Percentiles rank a stretch among this genome's conserved stretches.
These are phyloP conservation scores for Enterospora canceri DNA, from an alignment of 371 early-diverging fungal genomes.

Conservation along the genomic window DNA sequence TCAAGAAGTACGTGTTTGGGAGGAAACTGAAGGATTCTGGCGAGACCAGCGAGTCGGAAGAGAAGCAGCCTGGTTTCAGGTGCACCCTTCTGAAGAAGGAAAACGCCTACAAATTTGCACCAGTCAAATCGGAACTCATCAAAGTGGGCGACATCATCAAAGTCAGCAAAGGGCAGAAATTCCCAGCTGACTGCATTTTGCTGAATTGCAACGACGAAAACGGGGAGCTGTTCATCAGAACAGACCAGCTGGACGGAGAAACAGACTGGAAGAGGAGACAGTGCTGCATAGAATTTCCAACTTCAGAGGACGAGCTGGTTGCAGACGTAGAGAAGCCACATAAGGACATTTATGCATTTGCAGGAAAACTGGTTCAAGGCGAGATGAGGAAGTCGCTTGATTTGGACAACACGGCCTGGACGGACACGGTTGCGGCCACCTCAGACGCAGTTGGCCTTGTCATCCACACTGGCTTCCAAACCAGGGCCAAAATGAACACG, in stretches of 20 bases:
- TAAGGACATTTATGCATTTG: constrained; percentile 84
- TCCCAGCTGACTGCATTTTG: constrained; percentile 70
- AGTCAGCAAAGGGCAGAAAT: constrained; percentile 74
- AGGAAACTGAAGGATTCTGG: not conserved
- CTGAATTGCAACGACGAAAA: constrained; percentile 67
- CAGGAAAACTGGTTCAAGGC: constrained; percentile 63
- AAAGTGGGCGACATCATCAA: constrained; percentile 79
- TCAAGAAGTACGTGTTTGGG: constrained; percentile 10
- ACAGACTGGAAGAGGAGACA: constrained; percentile 88
- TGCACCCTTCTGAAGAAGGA: not conserved
- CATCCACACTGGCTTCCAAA: constrained; percentile 87
- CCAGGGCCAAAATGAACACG: constrained; percentile 90
- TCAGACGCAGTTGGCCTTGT: constrained; percentile 77
- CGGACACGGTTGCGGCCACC: constrained; percentile 86
- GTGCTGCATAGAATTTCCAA: constrained; percentile 12
- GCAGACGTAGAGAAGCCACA: constrained; percentile 70
- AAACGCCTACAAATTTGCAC: not conserved
- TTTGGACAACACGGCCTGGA: constrained; percentile 89
- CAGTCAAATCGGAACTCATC: constrained; percentile 59
- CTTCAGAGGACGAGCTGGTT: constrained; percentile 13
- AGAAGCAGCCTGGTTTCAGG: not conserved
- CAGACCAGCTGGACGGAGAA: constrained; percentile 96
- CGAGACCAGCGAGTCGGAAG: no score
- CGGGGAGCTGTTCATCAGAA: constrained; percentile 86
- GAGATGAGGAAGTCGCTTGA: constrained; percentile 53